These are phyloP conservation scores for Kluyveromyces aestuarii DNA, from an alignment of 805 yeast species.

Conservation along the genomic window DNA sequence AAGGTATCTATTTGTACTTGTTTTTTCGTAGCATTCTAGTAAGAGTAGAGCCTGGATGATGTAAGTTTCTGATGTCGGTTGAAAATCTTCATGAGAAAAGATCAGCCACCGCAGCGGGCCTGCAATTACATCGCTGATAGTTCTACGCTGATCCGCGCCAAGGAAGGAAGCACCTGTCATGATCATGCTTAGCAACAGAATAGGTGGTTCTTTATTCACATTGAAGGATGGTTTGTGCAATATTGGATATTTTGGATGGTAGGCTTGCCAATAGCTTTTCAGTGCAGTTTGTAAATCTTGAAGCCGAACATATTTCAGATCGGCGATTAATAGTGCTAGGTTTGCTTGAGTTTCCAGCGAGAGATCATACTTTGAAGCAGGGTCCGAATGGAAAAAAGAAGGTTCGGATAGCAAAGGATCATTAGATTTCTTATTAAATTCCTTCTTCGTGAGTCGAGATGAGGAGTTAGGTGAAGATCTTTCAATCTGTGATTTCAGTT, in stretches of 20 bases:
- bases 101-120: conserved; percentile 56
- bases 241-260: conserved; percentile 46
- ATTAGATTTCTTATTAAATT: not conserved
- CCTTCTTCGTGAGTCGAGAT: not conserved
- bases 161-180: conserved; percentile 44
- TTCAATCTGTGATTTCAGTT: conserved; percentile 8
- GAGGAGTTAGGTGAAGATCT: not conserved
- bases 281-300: conserved; percentile 12
- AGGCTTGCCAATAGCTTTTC: conserved; percentile 42
- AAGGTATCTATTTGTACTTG: conserved; percentile 53
- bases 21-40: conserved; percentile 74
- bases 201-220: conserved; percentile 41
- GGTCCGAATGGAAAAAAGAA: conserved; percentile 16
- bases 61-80: conserved; percentile 71
- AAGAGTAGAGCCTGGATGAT: conserved; percentile 64
- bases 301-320: conserved; percentile 10
- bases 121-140: conserved; percentile 28
- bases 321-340: conserved; percentile 13
- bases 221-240: conserved; percentile 40
- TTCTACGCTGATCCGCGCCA: conserved; percentile 18
- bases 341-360: conserved; percentile 8
- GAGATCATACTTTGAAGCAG: conserved; percentile 12
- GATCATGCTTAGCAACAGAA: conserved; percentile 46
- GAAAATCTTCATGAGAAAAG: conserved; percentile 62
- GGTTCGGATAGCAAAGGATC: conserved; percentile 4